Conservation (phyloP, 2,329 filamentous ascomycete species). For the Aspergillus luchuensis region DNA sequence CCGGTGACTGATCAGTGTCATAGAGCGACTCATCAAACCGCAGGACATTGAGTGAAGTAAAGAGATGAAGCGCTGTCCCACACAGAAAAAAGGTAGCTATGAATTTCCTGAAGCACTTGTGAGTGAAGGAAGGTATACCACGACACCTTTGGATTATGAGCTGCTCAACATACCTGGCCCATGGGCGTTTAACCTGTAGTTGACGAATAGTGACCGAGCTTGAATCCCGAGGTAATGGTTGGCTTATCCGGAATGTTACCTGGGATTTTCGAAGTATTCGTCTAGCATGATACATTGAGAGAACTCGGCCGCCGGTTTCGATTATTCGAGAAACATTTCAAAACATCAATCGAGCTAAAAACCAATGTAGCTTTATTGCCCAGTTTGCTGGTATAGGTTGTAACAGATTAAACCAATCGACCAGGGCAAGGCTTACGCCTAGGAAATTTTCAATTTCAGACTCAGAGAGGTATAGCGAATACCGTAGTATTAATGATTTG, state of each 20-base stretch:
- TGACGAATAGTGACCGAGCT: conserved; percentile 29
- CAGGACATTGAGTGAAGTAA: conserved; percentile 35
- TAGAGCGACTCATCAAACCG: conserved; percentile 32
- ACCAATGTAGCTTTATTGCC: background rate
- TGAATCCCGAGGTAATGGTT: conserved; percentile 22
- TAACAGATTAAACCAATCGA: background rate
- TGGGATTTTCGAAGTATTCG: conserved; percentile 30
- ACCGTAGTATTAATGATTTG: background rate
- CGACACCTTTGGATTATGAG: background rate
- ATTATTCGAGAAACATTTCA: background rate
- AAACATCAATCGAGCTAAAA: background rate
- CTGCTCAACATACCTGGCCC: conserved; percentile 32
- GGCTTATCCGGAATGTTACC: conserved; percentile 26
- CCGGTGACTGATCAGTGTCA: conserved; percentile 21
- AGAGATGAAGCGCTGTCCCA: conserved; percentile 37
- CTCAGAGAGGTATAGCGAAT: background rate
- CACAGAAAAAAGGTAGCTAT: conserved; percentile 34
- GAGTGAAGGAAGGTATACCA: conserved; percentile 4
- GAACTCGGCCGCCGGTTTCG: conserved; percentile 14
- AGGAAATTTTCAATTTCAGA: background rate
- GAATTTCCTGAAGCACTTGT: conserved; percentile 27
- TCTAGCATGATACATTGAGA: conserved; percentile 39
- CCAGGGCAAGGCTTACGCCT: background rate
- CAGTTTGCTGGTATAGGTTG: background rate
- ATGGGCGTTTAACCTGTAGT: conserved; percentile 38